Evolutionary conservation across 2,329 filamentous ascomycete genomes (phyloP).

Genomic region (Fusarium palustre): DNA sequence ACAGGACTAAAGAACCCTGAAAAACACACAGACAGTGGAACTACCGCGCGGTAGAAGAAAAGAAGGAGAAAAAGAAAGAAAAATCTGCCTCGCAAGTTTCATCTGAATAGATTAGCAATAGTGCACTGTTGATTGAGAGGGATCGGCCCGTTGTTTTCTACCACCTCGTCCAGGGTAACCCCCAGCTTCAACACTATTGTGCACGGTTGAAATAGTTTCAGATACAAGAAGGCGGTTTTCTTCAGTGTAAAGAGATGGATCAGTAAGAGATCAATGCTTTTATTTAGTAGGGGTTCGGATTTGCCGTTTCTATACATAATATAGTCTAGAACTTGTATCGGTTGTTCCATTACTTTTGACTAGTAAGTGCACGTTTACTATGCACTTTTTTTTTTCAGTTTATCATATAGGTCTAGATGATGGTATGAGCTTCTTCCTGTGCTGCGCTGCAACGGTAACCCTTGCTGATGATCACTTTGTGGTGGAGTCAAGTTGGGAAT

Average conservation of each 20-base stretch:
- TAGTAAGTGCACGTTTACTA: neutral
- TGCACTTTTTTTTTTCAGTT: constrained; percentile 3
- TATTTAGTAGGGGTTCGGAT: neutral
- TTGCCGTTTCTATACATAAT: neutral
- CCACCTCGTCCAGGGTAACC: constrained; percentile 20
- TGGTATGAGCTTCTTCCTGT: neutral
- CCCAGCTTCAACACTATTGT: neutral
- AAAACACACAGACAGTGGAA: constrained; percentile 1
- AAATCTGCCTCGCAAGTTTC: constrained; percentile 15
- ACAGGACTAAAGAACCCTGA: neutral
- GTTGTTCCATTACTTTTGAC: neutral
- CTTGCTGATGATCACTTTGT: constrained; percentile 34
- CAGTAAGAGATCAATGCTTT: neutral
- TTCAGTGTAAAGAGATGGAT: neutral
- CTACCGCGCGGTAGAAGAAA: constrained; percentile 6
- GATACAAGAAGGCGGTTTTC: neutral
- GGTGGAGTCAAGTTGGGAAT: constrained; percentile 22
- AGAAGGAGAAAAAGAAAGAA: neutral
- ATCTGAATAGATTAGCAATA: neutral
- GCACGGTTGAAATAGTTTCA: constrained; percentile 17
- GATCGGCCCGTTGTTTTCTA: constrained; percentile 16
- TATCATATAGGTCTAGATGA: too few species aligned
- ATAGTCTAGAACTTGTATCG: neutral
- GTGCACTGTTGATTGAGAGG: neutral
- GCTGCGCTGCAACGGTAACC: constrained; percentile 12